Evolutionary conservation across 352 stramenopile genomes (phyloP), one percentile per base, ranked within the genome.

Genomic region (Thalassiosira oceanica): DNA sequence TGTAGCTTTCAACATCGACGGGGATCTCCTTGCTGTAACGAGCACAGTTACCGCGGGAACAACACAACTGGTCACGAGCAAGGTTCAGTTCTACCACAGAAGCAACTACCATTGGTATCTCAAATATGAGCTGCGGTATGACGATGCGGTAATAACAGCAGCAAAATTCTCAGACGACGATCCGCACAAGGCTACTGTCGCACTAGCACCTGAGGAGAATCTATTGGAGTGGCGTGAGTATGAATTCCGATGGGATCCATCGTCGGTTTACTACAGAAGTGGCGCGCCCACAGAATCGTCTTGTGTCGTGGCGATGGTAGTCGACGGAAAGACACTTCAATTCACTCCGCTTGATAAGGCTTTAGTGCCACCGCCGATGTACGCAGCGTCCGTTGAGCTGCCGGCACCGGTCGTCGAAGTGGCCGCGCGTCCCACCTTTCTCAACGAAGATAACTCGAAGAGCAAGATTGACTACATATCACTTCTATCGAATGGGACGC

Each of bases 51-150:
- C 31, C n/a, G 41, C 61, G n/a, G 26, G 21, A 11, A 18, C 28
- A 24, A 43, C 26, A 11, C 23, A 24, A 15, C 5, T 11, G 11
- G 15, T 11, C 4, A 74, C 66, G 21, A 68, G 81, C 26, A 87
- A 87, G 41, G 28, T 92, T 6, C 85, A 92, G 53, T 52, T 92
- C 1, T 92, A 85, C 76, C 83, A 92, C 70, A 46, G 80, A 48
- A 81, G 54, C 51, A 92, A 92, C 65, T 92, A 89, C 69, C 85
- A 92, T 57, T 92, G 85, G 85, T 92, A 92, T 50, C 62, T 90
- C 31, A 92, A 92, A 60, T 74, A 83, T 56, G 85, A 92, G 56
- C 46, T 89, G 21, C 41, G 52, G 21, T 89, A 78, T 45, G 39
- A 78, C 64, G 18, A 35, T 21, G 48, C 10, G 26, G 29, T 51